Conservation (phyloP, 371 early-diverging fungal species). For the Rhizomucor miehei region DNA sequence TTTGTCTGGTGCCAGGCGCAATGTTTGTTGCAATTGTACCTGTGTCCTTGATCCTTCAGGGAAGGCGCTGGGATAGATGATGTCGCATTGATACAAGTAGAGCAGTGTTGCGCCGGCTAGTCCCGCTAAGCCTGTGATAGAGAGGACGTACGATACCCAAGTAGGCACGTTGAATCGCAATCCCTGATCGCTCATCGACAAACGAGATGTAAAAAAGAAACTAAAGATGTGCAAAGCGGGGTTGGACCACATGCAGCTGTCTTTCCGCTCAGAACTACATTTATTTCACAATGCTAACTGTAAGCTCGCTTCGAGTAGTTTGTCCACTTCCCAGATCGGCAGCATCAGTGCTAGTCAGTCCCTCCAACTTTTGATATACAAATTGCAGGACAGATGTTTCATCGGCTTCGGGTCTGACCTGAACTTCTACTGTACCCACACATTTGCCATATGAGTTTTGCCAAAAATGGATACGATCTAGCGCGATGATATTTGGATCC, state of each 20-base stretch:
- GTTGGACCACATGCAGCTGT: too few relatives aligned
- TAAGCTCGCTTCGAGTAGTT: slow-evolving; percentile 46
- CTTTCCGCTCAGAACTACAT: too few relatives aligned
- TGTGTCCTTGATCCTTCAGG: slow-evolving; percentile 76
- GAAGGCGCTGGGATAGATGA: slow-evolving; percentile 82
- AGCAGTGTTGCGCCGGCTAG: slow-evolving; percentile 20
- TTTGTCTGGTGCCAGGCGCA: background rate
- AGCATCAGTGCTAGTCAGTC: slow-evolving; percentile 38
- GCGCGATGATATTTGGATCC: slow-evolving; percentile 44
- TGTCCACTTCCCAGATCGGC: slow-evolving; percentile 10
- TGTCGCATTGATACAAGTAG: slow-evolving; percentile 63
- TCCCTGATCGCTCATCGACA: slow-evolving; percentile 10
- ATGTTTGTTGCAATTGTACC: slow-evolving; percentile 30
- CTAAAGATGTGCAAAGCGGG: too few relatives aligned
- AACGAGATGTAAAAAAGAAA: too few relatives aligned
- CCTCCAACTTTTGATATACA: slow-evolving; percentile 53
- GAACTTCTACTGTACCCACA: slow-evolving; percentile 55
- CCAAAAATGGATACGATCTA: slow-evolving; percentile 62
- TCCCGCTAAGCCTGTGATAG: slow-evolving; percentile 22
- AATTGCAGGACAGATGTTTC: slow-evolving; percentile 48
- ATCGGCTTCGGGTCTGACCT: slow-evolving; percentile 49
- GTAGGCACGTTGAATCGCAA: slow-evolving; percentile 15
- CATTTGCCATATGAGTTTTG: slow-evolving; percentile 60
- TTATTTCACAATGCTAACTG: slow-evolving; percentile 45
- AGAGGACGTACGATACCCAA: slow-evolving; percentile 22